Evolutionary conservation across 805 yeast species (phyloP).

Genomic region (Wickerhamomyces bisporus): DNA sequence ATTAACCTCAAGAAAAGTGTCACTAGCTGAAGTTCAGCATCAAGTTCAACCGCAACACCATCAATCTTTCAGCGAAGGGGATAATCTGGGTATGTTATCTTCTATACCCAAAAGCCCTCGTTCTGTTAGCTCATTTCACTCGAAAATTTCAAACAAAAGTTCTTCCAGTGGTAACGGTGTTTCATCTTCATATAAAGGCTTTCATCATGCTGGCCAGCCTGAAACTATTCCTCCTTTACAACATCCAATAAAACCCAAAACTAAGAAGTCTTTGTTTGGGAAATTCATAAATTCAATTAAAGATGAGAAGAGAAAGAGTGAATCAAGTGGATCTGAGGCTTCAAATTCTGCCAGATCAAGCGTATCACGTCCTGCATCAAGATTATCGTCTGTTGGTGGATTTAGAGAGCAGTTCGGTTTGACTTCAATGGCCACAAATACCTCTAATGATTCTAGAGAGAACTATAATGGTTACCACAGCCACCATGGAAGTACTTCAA

Average conservation of each 20-base stretch:
- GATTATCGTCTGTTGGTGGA: conserved; percentile 10
- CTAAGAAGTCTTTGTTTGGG: conserved; percentile 21
- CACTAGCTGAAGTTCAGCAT: conserved; percentile 17
- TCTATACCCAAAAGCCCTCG: not conserved
- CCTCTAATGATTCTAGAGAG: too few species aligned
- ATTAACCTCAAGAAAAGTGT: conserved; percentile 18
- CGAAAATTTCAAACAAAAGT: not conserved
- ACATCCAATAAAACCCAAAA: conserved; percentile 44
- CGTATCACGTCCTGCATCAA: conserved; percentile 2
- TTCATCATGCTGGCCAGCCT: conserved; percentile 22
- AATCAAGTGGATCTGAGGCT: conserved; percentile 4
- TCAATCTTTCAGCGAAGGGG: not conserved
- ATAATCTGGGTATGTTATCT: not conserved
- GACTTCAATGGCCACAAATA: conserved; percentile 1
- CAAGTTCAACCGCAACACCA: not conserved
- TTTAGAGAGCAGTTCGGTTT: conserved; percentile 7
- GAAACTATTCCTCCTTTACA: conserved; percentile 40
- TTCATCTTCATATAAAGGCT: conserved; percentile 26
- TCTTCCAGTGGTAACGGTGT: conserved; percentile 6
- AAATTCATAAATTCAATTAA: conserved; percentile 24
- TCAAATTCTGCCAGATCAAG: conserved; percentile 6
- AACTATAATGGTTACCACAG: too few species aligned
- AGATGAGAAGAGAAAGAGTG: conserved; percentile 16
- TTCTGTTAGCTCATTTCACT: not conserved
- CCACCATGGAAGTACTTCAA: not conserved